These are phyloP conservation scores for Botrytis sinoallii DNA, from an alignment of 2,329 filamentous ascomycete species.

Conservation along the genomic window DNA sequence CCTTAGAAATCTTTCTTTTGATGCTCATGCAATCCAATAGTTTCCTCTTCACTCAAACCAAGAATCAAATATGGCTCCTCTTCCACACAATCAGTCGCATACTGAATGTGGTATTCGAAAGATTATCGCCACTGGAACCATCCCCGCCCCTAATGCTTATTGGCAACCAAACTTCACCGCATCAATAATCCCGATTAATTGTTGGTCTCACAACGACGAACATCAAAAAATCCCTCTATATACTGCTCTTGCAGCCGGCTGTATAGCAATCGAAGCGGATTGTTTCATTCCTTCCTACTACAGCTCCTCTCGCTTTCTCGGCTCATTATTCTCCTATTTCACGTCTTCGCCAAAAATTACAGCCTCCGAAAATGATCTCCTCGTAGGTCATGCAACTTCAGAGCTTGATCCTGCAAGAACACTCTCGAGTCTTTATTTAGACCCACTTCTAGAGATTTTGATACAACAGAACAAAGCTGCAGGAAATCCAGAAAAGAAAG, in stretches of 20 bases:
- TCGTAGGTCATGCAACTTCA: conserved; percentile 53
- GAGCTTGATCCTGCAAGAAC: conserved; percentile 53
- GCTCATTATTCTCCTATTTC: background rate
- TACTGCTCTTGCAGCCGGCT: conserved; percentile 54
- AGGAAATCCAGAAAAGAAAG: conserved; percentile 14
- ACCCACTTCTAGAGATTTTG: conserved; percentile 56
- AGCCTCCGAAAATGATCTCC: conserved; percentile 37
- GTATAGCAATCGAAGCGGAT: conserved; percentile 57
- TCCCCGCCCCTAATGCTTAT: background rate
- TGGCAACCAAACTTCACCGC: conserved; percentile 15
- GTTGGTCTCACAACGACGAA: conserved; percentile 56
- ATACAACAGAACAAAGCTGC: conserved; percentile 45
- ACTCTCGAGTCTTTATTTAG: conserved; percentile 55
- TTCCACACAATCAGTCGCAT: background rate
- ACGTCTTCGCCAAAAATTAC: background rate
- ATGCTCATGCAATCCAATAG: background rate
- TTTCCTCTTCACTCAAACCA: background rate
- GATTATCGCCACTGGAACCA: background rate
- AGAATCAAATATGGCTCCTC: background rate
- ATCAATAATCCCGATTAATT: conserved; percentile 14
- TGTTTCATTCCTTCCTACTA: background rate
- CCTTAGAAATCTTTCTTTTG: background rate
- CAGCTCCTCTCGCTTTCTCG: background rate
- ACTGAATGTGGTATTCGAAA: background rate
- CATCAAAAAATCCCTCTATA: conserved; percentile 47